Evolutionary conservation across 148 eudicot genomes (phyloP), one percentile per base, ranked within the genome.

Genomic region (Camellia lanceoleosa): DNA sequence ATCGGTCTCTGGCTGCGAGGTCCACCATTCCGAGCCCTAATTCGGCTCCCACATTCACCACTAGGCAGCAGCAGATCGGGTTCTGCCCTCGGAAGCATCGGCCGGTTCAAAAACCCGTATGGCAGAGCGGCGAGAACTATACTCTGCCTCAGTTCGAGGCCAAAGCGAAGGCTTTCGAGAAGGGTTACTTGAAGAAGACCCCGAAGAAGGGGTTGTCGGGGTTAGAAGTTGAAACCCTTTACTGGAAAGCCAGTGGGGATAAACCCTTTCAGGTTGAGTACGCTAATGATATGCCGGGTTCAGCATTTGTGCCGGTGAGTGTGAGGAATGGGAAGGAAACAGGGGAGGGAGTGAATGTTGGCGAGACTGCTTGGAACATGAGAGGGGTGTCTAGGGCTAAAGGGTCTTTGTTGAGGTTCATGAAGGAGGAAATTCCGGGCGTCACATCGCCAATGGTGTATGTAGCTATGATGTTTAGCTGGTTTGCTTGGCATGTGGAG

Each of bases 401-500:
- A 78, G 91, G 89, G 73, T 91, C 98, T 0, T 84, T 96, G 89
- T 85, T 96, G 87, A 91, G 87, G 94, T 96, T 92, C 66, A 93
- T 96, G 99, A 96, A 90, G 90, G 98, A 92, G 88, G 99, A 96
- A 14, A 96, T 96, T 9, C 95, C 97, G 11, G 99, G 99, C 12
- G 99, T 96, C 38, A 96, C 99, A 1, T 93, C 99, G n/a, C 99
- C 99, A 1, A 96, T 96, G 99, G 94, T 96, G 72, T 96, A 96
- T 81, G 81, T 93, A 19, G 93, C 98, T 19, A 96, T 96, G 99
- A 71, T 96, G 93, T 96, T 96, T 85, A 96, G 99, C 77, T 96
- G 99, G 99, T 96, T 96, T 85, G 99, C 99, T 85, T 96, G 99
- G 99, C 99, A 96, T 82, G 98, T 90, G 56, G 99, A 96, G 83